phyloP scores from a whole-genome alignment of 208 protist species.

The Angomonas desouzai region DNA sequence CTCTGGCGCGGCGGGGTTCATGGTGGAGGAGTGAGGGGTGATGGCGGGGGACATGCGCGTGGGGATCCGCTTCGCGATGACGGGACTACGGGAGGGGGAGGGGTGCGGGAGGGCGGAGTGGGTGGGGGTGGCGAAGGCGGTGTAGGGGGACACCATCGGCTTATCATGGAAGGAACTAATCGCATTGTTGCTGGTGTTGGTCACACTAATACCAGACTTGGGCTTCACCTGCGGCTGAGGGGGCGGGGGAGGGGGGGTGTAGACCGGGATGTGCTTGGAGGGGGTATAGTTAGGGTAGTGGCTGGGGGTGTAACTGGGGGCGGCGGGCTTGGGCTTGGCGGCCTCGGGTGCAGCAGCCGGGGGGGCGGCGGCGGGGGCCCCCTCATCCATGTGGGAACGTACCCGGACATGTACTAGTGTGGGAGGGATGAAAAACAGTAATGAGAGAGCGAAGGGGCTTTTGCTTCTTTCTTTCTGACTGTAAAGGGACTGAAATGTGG shows the following conservation, averaged over 20 bases:
- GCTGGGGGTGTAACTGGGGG: not conserved
- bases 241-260: not conserved
- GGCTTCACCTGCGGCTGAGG: not conserved
- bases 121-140: not conserved
- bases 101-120: conserved; percentile 1
- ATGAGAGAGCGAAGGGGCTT: not conserved
- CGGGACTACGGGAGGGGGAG: conserved; percentile 25
- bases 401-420: not conserved
- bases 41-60: conserved; percentile 67
- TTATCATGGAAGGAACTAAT: conserved; percentile 17
- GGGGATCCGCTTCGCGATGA: conserved; percentile 40
- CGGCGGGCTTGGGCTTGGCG: too few species aligned
- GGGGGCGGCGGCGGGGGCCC: conserved; percentile 1
- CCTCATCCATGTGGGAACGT: conserved; percentile 6
- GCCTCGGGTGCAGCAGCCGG: not conserved
- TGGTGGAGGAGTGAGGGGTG: conserved; percentile 17
- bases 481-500: conserved; percentile 10
- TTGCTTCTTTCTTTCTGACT: not conserved
- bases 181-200: conserved; percentile 26
- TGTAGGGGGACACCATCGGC: not conserved
- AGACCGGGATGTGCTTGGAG: not conserved
- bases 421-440: not conserved
- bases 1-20: conserved; percentile 75
- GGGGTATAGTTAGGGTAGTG: not conserved
- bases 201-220: conserved; percentile 31